Evolutionary conservation across 768 basidiomycete genomes (phyloP), one percentile per base, ranked within the genome.

Genomic region (Cyclocybe aegerita): DNA sequence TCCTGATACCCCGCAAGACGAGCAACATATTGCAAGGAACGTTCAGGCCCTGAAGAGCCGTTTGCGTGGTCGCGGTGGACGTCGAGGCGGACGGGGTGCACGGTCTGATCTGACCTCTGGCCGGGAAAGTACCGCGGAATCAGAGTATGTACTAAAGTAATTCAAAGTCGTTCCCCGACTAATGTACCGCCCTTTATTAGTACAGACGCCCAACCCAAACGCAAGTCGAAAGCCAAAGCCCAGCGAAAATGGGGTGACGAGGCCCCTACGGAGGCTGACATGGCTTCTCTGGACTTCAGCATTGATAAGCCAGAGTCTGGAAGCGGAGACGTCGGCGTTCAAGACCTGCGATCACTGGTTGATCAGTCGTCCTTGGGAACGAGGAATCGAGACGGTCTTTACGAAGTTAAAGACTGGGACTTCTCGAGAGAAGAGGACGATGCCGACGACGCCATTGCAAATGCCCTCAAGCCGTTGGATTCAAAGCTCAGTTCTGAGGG

Each of bases 201-300:
- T 63, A 85, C 90, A 44, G 88, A 85, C 60, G 77, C 79, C 12
- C 74, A 81, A 17, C 56, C 73, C 23, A 89, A 83, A 58, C 74
- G 77, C 55, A 89, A 86, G 58, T 62, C 76, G 0, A 85, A 87
- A 48, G 65, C 78, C 3, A 93, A 94, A 69, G 60, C 73, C 10
- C 87, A 88, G 66, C 85, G 97, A 30, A 98, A 93, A 70, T 99
- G 97, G 97, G 93, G 86, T 16, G 83, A 96, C 60, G 80, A 85
- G 56, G 77, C 78, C 1, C 86, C 88, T 3, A 86, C 84, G 8
- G 90, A 92, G 56, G 77, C 79, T 11, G 97, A 98, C 56, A 96
- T 98, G 91, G 92, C 88, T 4, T 85, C 89, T 37, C 79, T 98
- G 46, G 94, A 99, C 68, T 98, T 90, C 67, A 92, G 88, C 56